phyloP scores from a whole-genome alignment of 2,329 filamentous ascomycete genomes.

The Pseudocercospora cruenta region DNA sequence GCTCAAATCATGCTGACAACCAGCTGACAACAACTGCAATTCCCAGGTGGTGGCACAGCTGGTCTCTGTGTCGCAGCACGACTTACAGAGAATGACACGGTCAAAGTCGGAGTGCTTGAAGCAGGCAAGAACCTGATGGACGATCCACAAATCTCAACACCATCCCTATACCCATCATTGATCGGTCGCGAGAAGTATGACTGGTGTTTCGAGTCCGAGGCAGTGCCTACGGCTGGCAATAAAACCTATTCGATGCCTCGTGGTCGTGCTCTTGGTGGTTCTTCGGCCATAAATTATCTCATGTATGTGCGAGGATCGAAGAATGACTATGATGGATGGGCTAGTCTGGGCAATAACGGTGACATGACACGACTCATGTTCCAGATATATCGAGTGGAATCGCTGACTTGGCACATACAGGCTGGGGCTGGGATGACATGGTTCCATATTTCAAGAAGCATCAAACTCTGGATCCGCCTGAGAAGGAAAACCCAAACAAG shows the following conservation, averaged over 20 bases:
- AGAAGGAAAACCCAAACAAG: conserved; percentile 22
- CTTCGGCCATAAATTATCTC: conserved; percentile 44
- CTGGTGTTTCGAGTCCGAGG: conserved; percentile 38
- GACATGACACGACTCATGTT: conserved; percentile 36
- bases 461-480: conserved; percentile 26
- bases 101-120: conserved; percentile 40
- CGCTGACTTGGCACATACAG: conserved; percentile 31
- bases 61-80: conserved; percentile 36
- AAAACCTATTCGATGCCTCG: conserved; percentile 40
- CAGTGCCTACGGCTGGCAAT: conserved; percentile 27
- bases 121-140: conserved; percentile 35
- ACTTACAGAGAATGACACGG: conserved; percentile 34
- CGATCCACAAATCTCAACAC: conserved; percentile 39
- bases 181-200: conserved; percentile 41
- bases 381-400: conserved; percentile 27
- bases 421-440: conserved; percentile 37
- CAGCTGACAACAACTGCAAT: conserved; percentile 26
- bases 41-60: conserved; percentile 35
- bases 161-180: conserved; percentile 37
- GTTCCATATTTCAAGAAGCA: conserved; percentile 37
- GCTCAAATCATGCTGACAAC: conserved; percentile 1
- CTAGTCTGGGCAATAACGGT: conserved; percentile 30
- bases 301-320: conserved; percentile 40
- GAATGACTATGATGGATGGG: conserved; percentile 44
- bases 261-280: conserved; percentile 45